Evolutionary conservation across 140 eudicot genomes (phyloP), one percentile per base, ranked within the genome.

Genomic region (Bidens hawaiensis): DNA sequence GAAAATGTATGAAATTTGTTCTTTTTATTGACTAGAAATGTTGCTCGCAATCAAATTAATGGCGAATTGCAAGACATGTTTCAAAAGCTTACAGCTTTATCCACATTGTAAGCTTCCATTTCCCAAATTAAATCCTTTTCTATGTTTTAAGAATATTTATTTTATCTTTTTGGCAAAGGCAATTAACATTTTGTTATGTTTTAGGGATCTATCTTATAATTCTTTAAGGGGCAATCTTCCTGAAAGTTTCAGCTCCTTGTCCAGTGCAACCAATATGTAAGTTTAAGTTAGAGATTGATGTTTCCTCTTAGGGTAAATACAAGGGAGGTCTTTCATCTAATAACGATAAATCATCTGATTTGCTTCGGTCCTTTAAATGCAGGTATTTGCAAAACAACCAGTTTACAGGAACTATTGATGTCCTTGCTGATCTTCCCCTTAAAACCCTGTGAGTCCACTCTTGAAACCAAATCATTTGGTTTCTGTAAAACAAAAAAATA

Each of bases 341-440:
- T 13, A 36, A 36, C 9, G 12, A 36, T 9, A 36, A 36, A 10
- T 36, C 43, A 36, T 36, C 43, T 30, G 36, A 9, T 30, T 9
- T 6, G 43, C 43, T 3, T 10, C 30, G 8, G 3, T 17, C 14
- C 43, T 46, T 54, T 59, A 34, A 48, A 17, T 75, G 79, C 82
- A 93, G 99, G 97, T 85, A 88, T 70, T 77, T 93, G 79, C 94
- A 93, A 76, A 93, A 85, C 82, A 93, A 93, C 81, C 90, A 88
- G 74, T 88, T 93, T 49, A 85, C 95, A 14, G 99, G 99, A 71
- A 75, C 94, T 18, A 84, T 93, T 34, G 78, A 93, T 67, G 95
- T 85, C 71, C 96, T 93, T 64, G 96, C 94, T 15, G 80, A 79
- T 84, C 96, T 93, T 73, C 95, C 96, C 49, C 96, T 93, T 50